Percentiles rank a stretch among this genome's conserved stretches.
Evolutionary conservation across 495 filamentous ascomycete genomes (phyloP).

Genomic region (Beverwykella pulmonaria): DNA sequence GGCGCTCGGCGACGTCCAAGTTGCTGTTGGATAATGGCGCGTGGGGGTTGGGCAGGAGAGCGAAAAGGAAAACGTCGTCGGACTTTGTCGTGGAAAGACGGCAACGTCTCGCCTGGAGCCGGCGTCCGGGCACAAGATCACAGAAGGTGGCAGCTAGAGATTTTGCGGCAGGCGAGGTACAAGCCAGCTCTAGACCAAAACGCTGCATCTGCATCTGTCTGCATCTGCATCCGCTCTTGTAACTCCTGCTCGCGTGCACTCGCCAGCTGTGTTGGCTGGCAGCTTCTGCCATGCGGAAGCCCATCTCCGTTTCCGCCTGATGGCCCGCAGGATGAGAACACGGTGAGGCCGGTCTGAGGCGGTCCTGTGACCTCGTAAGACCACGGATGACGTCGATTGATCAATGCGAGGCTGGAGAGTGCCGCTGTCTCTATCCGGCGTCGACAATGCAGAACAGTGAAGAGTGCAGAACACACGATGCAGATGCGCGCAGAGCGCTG

Average conservation of each 20-base stretch:
- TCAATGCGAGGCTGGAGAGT: not conserved
- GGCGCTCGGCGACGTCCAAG: not conserved
- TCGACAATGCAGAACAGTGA: not conserved
- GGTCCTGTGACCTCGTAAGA: constrained; percentile 21
- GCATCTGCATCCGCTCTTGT: too few relatives aligned
- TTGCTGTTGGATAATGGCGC: constrained; percentile 34
- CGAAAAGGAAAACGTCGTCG: not conserved
- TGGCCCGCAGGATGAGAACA: not conserved
- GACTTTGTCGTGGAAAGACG: not conserved
- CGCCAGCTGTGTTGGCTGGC: constrained; percentile 3
- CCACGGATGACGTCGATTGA: not conserved
- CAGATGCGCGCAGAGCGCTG: not conserved
- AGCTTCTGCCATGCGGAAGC: not conserved
- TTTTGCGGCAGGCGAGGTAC: too few relatives aligned
- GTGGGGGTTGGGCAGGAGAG: constrained; percentile 22
- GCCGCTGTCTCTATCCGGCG: not conserved
- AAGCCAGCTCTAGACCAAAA: too few relatives aligned
- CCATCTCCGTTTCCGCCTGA: constrained; percentile 19
- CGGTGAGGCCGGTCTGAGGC: not conserved
- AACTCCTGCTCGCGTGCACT: constrained; percentile 12
- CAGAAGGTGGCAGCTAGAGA: not conserved
- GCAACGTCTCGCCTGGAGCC: not conserved
- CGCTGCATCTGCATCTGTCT: not conserved
- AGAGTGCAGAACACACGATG: not conserved
- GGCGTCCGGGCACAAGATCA: not conserved